phyloP scores from a whole-genome alignment of 2,329 filamentous ascomycete species.

The Ceratocystis cacaofunesta region DNA sequence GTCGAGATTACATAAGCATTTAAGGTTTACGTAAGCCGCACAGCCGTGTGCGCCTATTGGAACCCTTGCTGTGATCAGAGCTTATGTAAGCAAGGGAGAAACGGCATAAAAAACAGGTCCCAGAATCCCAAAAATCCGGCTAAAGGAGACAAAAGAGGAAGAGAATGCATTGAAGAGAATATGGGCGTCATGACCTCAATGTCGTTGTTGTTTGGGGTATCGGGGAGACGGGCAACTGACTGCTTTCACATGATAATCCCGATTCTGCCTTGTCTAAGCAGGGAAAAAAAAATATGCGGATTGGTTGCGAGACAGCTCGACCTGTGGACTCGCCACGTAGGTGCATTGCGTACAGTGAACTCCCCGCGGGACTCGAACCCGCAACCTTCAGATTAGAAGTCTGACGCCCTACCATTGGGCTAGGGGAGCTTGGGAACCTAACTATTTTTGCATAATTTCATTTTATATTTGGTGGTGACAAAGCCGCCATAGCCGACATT shows the following conservation, averaged over 20 bases:
- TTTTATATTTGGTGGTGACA: not conserved
- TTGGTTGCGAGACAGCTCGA: not conserved
- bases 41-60: no score
- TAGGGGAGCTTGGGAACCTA: slow-evolving; percentile 10
- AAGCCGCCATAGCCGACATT: no score
- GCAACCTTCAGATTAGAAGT: slow-evolving; percentile 18
- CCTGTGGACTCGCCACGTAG: not conserved
- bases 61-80: not conserved
- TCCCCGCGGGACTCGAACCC: slow-evolving; percentile 18
- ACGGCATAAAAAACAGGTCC: not conserved
- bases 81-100: not conserved
- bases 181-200: not conserved
- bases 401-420: slow-evolving; percentile 18
- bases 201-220: not conserved
- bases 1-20: no score
- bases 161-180: no score
- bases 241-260: not conserved
- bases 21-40: no score
- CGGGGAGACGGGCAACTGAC: not conserved
- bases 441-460: not conserved
- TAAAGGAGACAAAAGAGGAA: no score
- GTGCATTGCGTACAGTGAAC: not conserved
- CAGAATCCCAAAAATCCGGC: no score
- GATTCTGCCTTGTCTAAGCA: not conserved
- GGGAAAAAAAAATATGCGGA: not conserved